Base-by-base conservation (phyloP, 352 stramenopile species). In the Halophytophthora batemanensis region DNA sequence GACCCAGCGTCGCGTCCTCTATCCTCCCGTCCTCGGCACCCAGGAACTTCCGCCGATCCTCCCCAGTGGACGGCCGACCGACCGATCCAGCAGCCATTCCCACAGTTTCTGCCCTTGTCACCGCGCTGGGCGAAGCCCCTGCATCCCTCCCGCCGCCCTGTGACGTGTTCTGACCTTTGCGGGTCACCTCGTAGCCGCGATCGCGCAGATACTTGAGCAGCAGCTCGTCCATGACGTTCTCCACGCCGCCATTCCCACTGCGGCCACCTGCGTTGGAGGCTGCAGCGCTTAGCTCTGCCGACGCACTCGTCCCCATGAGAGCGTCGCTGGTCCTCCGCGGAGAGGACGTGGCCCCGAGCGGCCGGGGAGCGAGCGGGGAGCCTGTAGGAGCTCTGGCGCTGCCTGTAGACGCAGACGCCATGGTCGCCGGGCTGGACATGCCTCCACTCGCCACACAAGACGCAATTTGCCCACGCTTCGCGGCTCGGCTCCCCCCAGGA, bases 151-250 rank as follows among this genome's bases (percentile, higher is more conserved):
- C 25, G 25, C 25, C 25, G 25, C 25, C 8, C 25, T 8, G 25
- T 31, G 25, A 31, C 25, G 25, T 8, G 34, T 8, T 41, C 6
- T 14, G 4, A 47, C 22, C 12, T 49, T 38, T 21, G 13, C 47
- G 19, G 48, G 54, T 53, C 23, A 90, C 54, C 23, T 81, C 58
- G 53, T 90, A 87, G 1, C 79, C 79, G 38, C 70, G 50, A 12
- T 64, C 59, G 42, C 74, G 67, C 43, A 90, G 60, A 61, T 87
- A 90, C 64, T 87, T 71, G 39, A 82, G 61, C 72, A 90, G 52
- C 18, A 90, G 63, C 50, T 86, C 63, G 54, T 90, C 79, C 74
- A 87, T 85, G 49, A 80, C 57, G 43, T 50, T 50, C 28, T 54
- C 59, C 33, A 59, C 25, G 25, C 8, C 25, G 25, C 25, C 25